phyloP scores from a whole-genome alignment of 2,329 filamentous ascomycete genomes.

The Acephala macrosclerotiorum region DNA sequence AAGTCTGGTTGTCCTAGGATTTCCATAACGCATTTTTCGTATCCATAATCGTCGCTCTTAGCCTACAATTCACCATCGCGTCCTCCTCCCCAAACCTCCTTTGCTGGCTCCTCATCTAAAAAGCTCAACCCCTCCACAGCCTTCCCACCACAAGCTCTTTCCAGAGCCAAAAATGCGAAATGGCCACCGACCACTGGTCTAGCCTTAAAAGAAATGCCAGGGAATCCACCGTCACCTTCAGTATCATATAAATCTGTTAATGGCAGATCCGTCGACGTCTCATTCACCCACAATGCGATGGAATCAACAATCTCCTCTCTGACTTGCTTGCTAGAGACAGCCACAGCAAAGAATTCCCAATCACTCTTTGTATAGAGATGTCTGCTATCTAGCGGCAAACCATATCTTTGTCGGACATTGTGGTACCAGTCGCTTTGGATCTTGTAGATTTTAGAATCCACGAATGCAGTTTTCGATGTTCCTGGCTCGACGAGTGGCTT shows the following conservation, averaged over 20 bases:
- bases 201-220: slow-evolving; percentile 79
- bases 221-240: slow-evolving; percentile 77
- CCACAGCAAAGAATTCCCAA: slow-evolving; percentile 90
- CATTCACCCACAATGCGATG: slow-evolving; percentile 83
- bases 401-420: slow-evolving; percentile 80
- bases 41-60: not conserved
- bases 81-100: slow-evolving; percentile 21
- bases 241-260: slow-evolving; percentile 86
- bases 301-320: slow-evolving; percentile 75
- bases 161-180: slow-evolving; percentile 84
- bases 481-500: slow-evolving; percentile 35
- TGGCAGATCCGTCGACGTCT: slow-evolving; percentile 78
- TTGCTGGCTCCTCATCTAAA: slow-evolving; percentile 48
- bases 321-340: slow-evolving; percentile 73
- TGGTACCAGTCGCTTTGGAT: slow-evolving; percentile 84
- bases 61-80: slow-evolving; percentile 36
- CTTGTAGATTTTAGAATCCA: slow-evolving; percentile 78
- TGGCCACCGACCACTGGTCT: slow-evolving; percentile 85
- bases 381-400: slow-evolving; percentile 81
- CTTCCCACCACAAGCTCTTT: slow-evolving; percentile 77
- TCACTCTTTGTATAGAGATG: slow-evolving; percentile 89
- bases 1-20: not conserved
- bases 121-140: slow-evolving; percentile 65
- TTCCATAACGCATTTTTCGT: not conserved
- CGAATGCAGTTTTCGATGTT: slow-evolving; percentile 59